phyloP scores from a whole-genome alignment of 345 rosid species.

The Eucalyptus polybractea region DNA sequence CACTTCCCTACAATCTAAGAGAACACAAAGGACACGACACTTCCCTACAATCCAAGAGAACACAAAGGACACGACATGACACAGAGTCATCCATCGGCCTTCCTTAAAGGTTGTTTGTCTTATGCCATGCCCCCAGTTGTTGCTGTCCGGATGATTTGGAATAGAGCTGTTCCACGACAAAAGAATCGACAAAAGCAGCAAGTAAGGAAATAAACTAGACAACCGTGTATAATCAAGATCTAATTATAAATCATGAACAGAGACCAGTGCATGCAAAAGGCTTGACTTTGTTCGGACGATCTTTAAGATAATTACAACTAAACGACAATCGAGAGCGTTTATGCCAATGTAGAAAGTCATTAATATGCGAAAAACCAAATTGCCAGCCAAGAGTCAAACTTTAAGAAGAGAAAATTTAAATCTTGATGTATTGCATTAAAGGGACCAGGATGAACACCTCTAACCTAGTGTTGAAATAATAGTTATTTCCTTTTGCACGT shows the following conservation, averaged over 20 bases:
- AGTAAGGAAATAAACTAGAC: not conserved
- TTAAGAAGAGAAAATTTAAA: not conserved
- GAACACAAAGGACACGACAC: not conserved
- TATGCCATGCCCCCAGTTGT: slow-evolving; percentile 44
- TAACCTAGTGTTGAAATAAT: not conserved
- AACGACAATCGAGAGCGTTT: not conserved
- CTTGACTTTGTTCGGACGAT: not conserved
- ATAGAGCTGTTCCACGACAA: slow-evolving; percentile 48
- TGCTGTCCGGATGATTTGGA: slow-evolving; percentile 93
- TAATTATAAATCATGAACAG: not conserved
- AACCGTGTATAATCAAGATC: not conserved
- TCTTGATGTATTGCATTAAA: not conserved
- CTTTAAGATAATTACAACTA: not conserved
- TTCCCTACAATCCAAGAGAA: not conserved
- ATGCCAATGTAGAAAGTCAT: not conserved
- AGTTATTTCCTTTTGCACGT: too few relatives aligned
- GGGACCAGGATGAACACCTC: not conserved
- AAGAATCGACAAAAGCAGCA: not conserved
- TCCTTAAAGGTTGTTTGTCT: not conserved
- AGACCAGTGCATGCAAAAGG: not conserved
- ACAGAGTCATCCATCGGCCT: not conserved
- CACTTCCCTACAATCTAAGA: not conserved
- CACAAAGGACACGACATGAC: not conserved
- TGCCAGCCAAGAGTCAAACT: not conserved
- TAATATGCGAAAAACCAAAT: not conserved